Evolutionary conservation across 495 filamentous ascomycete species (phyloP), one percentile per base, ranked within the genome.

Genomic region (Jackrogersella multiformis): DNA sequence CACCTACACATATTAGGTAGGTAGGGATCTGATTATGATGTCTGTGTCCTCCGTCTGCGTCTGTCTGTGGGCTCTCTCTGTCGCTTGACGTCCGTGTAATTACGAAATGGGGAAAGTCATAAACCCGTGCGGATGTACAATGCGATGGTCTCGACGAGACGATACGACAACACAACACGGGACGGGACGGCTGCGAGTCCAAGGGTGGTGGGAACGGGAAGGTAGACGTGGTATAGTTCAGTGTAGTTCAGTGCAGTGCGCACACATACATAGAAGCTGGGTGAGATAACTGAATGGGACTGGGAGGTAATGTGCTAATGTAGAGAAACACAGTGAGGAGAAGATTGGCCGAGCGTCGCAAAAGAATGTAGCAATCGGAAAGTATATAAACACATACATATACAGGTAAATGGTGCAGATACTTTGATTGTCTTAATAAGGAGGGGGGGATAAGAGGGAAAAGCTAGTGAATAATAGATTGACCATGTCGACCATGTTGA

Each of bases 81-180:
- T 56, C 56, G 61, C 66, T 65, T 64, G 66, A 65, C 48, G 30
- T 53, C 35, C 42, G 56, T 54, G 67, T 42, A 52, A 70, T 49
- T 35, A 61, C 36, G 24, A 24, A 48, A 65, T 57, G 60, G 56
- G 23, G 42, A 48, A 51, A 61, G 26, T 39, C 52, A 52, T 49
- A 70, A 66, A 61, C 30, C 55, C 26, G 45, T 20, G 45, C 18
- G 18, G 45, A 42, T 53, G 55, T 51, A 58, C 61, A 58, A 70
- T 62, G 56, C 24, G 28, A 70, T 65, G 42, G 52, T 65, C 42
- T 70, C 53, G 52, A 65, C 30, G 34, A 46, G 34, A 59, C 21
- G 35, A n/a, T n/a, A 56, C 63, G 49, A 38, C n/a, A 38, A 38
- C 4, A 36, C 30, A 18, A 16, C 18, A 58, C 54, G 66, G 46